These are phyloP conservation scores for Paraphaeosphaeria minitans DNA, from an alignment of 2,329 filamentous ascomycete genomes.

Conservation along the genomic window DNA sequence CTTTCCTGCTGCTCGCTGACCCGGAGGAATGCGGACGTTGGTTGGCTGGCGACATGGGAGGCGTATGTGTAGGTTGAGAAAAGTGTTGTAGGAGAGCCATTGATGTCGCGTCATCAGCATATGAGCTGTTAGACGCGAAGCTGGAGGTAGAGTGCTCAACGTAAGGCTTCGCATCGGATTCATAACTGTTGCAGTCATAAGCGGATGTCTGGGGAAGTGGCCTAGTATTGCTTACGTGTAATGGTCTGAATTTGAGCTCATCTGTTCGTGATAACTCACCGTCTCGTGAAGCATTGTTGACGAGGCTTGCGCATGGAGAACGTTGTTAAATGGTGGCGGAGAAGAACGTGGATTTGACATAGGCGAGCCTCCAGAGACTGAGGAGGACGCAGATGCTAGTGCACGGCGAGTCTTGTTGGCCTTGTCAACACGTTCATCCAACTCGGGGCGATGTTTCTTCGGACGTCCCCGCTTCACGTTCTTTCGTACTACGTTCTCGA, in stretches of 20 bases:
- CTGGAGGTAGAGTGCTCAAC: conserved; percentile 31
- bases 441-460: conserved; percentile 65
- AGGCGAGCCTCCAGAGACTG: conserved; percentile 41
- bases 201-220: not conserved
- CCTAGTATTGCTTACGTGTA: conserved; percentile 33
- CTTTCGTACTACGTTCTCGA: conserved; percentile 77
- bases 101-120: conserved; percentile 35
- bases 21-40: conserved; percentile 32
- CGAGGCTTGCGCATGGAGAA: conserved; percentile 26
- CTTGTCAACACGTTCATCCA: conserved; percentile 63
- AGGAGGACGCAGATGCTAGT: conserved; percentile 40
- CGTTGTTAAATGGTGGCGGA: conserved; percentile 29
- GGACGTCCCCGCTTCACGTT: conserved; percentile 69
- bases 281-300: conserved; percentile 28
- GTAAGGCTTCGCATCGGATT: conserved; percentile 37
- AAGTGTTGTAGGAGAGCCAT: conserved; percentile 45
- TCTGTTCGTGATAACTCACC: conserved; percentile 34
- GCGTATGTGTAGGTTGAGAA: conserved; percentile 42
- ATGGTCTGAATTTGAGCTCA: conserved; percentile 37
- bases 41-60: conserved; percentile 46
- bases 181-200: conserved; percentile 36
- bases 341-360: conserved; percentile 38
- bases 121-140: conserved; percentile 36
- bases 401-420: conserved; percentile 57
- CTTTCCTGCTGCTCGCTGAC: conserved; percentile 25